Base-by-base conservation (phyloP, 192 early-diverging fungal genomes). In the Coemansia sp. region DNA sequence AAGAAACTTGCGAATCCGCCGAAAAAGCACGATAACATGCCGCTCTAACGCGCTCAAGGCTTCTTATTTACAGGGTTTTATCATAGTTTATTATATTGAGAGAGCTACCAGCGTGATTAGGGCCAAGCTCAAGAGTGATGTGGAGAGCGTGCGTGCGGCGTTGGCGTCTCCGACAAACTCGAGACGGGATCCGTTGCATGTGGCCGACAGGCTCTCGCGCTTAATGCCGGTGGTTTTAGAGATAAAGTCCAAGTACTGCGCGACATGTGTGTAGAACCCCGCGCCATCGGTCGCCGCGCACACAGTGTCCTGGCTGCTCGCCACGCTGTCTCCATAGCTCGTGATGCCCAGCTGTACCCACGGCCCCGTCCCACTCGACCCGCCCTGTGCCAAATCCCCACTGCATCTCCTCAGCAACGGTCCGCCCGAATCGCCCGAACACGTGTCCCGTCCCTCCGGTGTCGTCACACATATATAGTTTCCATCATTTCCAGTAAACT, bases 21-120 rank as follows among this genome's bases (percentile, higher is more conserved):
- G 68, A 96, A 96, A 82, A 98, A 98, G 83, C 96, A 98, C 74
- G 93, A 92, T 49, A 96, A 95, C 70, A 88, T 95, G 60, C 96
- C 96, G 17, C 70, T 98, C 7, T 34, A 34, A 34, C 6, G 31
- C 31, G 31, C 8, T 34, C 21, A 21, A 1, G 21, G 21, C 1
- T 21, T 21, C 21, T 21, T 21, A 21, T 21, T 34, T 34, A 34
- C 31, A 34, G 31, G 31, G 31, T 34, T 34, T 34, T 31, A 34
- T 34, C 14, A 46, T 15, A 17, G 42, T 46, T n/a, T 46, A 17
- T 46, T 46, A 46, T n/a, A 46, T 46, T 12, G 42, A n/a, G 5
- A 46, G 42, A 46, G n/a, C 42, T 34, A 34, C 0, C 7, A 34
- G 31, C 0, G 8, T 34, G 8, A 34, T 8, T 9, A 34, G 31